Evolutionary conservation across 2,329 filamentous ascomycete genomes (phyloP).

Genomic region (Talaromyces marneffei): DNA sequence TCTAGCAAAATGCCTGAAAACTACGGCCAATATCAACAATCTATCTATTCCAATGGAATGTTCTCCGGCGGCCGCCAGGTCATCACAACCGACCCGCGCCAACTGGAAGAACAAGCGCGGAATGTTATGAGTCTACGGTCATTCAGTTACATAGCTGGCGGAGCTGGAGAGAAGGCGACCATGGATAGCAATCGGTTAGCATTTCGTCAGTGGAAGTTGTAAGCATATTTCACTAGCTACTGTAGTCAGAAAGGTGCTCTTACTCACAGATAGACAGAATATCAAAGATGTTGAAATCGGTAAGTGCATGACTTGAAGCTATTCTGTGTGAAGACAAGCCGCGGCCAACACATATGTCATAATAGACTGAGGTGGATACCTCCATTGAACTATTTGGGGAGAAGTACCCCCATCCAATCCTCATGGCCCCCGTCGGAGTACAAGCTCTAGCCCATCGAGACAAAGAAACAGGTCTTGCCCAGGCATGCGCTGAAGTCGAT

Average conservation of each 20-base stretch:
- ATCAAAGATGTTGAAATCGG: constrained; percentile 45
- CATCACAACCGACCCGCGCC: constrained; percentile 55
- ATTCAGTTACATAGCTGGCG: constrained; percentile 59
- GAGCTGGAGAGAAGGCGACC: constrained; percentile 56
- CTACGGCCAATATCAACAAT: constrained; percentile 43
- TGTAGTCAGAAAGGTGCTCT: not conserved
- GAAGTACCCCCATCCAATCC: constrained; percentile 11
- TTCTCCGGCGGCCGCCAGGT: constrained; percentile 44
- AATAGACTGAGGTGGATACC: constrained; percentile 18
- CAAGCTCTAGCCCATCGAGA: constrained; percentile 12
- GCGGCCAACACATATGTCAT: not conserved
- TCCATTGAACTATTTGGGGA: constrained; percentile 14
- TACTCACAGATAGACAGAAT: constrained; percentile 35
- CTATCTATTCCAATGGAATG: constrained; percentile 51
- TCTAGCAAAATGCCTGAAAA: constrained; percentile 30
- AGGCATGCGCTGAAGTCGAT: constrained; percentile 8
- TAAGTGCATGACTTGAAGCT: constrained; percentile 13
- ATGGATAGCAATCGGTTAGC: constrained; percentile 56
- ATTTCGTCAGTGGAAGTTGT: constrained; percentile 49
- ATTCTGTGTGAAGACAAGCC: not conserved
- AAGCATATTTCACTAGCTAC: constrained; percentile 13
- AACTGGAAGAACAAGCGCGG: constrained; percentile 52
- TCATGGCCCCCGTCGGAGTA: constrained; percentile 14
- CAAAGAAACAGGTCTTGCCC: constrained; percentile 11
- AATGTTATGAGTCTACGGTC: constrained; percentile 43